A percentile compares a stretch with the other conserved stretches of the same genome.
phyloP scores from a whole-genome alignment of 495 filamentous ascomycete genomes.

The Arthonia radiata region DNA sequence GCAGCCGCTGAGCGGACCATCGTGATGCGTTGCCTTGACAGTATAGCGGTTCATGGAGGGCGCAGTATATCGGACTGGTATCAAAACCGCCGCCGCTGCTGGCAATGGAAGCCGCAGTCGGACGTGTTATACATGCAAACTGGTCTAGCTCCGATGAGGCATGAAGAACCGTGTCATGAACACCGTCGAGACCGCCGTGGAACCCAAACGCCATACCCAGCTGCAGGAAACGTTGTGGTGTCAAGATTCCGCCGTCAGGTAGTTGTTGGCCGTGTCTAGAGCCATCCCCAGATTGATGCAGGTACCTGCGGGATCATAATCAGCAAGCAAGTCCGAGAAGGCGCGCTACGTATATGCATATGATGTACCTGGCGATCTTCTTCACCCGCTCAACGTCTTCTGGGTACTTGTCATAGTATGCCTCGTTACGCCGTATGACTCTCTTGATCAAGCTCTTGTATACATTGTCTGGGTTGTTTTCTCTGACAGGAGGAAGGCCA shows the following conservation, averaged over 20 bases:
- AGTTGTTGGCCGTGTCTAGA: too few relatives aligned
- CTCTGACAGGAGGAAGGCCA: constrained; percentile 56
- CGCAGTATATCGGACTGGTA: constrained; percentile 51
- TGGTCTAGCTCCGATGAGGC: constrained; percentile 42
- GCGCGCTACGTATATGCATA: too few relatives aligned
- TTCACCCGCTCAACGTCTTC: constrained; percentile 55
- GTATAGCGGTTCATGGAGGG: constrained; percentile 72
- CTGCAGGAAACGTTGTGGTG: constrained; percentile 42
- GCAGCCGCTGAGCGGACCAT: constrained; percentile 37
- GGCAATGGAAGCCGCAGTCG: constrained; percentile 42
- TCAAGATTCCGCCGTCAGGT: constrained; percentile 42
- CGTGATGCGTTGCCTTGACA: constrained; percentile 29
- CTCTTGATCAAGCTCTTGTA: constrained; percentile 48
- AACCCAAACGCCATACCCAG: constrained; percentile 53
- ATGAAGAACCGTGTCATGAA: constrained; percentile 34
- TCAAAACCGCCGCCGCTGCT: constrained; percentile 40
- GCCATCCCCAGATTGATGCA: too few relatives aligned
- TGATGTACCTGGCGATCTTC: constrained; percentile 30
- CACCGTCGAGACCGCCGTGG: constrained; percentile 24
- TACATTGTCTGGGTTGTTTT: constrained; percentile 43
- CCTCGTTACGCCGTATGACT: constrained; percentile 36
- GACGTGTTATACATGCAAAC: constrained; percentile 47
- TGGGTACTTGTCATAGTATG: constrained; percentile 67
- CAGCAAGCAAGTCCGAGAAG: too few relatives aligned
- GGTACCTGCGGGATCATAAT: too few relatives aligned